Evolutionary conservation across 2,329 filamentous ascomycete species (phyloP), one percentile per base, ranked within the genome.

Genomic region (Alternaria gaisen): DNA sequence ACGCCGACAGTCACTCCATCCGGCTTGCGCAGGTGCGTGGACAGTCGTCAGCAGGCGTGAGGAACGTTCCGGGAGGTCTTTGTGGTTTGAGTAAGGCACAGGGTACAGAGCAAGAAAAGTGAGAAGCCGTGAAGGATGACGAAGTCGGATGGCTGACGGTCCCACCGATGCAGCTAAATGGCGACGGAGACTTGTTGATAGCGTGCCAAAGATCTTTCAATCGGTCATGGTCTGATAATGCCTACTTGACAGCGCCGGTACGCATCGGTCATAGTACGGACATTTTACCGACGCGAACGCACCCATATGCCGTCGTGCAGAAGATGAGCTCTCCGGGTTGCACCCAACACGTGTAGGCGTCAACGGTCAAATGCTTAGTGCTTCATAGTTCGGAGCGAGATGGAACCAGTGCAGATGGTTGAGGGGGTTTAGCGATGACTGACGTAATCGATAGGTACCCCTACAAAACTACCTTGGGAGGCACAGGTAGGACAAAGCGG

Each of bases 111-210:
- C 46, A 11, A 26, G 32, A n/a, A 24, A 22, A 38, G 46, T 26
- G 22, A 18, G 32, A 50, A 42, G 20, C 12, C 18, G 38, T 26
- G 11, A 22, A 47, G 53, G n/a, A 41, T 53, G 53, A 53, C 36
- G 32, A 53, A 50, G 30, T 30, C 24, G 48, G 26, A 56, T 38
- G 36, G 53, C 26, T 36, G 14, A 46, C 36, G 47, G 41, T 57
- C 32, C 43, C 42, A 44, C 46, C 38, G 53, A 58, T 55, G 54
- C 51, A 65, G 56, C 60, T 56, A 58, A 50, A 68, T 67, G 57
- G 61, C 56, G 53, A 66, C 58, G 52, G 62, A 66, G 55, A 69
- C 63, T 64, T 70, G 66, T 66, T 50, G 54, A 61, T 71, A 64
- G 64, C 65, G 68, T 65, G 56, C 55, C 52, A 56, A 34, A 52